Evolutionary conservation across 345 rosid genomes (phyloP), one percentile per base, ranked within the genome.

Genomic region (Eucalyptus urophylla): DNA sequence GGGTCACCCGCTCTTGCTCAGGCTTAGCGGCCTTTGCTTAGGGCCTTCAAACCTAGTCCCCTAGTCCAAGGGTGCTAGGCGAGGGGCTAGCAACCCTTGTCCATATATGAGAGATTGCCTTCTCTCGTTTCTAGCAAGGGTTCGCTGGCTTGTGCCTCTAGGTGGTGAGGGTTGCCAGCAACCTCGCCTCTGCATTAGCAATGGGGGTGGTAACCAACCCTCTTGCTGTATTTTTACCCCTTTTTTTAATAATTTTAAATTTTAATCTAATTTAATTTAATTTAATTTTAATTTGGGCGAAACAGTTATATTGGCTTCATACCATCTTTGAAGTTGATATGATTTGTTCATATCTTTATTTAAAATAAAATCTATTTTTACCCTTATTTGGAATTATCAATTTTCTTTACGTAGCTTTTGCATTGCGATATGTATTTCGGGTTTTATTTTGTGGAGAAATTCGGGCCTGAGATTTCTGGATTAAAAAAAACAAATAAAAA

Each of bases 131-230:
- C 24, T 7, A 53, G 24, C 0, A 53, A 53, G 56, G 56, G 56
- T 4, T 1, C 0, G 5, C 1, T 53, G 1, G 24, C 24, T 7
- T 53, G 0, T 53, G 56, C 1, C 56, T 7, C 0, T 53, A 0
- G 22, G 56, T 1, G 4, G 4, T 1, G 4, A 51, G 54, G 4
- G 54, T 51, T 3, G 3, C 21, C 0, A 0, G 8, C 0, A 1
- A 51, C 8, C 21, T 3, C 0, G 8, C 21, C 22, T 17, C 2
- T 4, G 3, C 54, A 51, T 1, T 16, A 3, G 21, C 8, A 0
- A 51, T 51, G 22, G 54, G 54, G 56, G 22, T 51, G 54, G 2
- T 51, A 51, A 3, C 22, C 54, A 51, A 3, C 8, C 22, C 8
- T 51, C 22, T 3, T 17, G 3, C 0, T 51, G 0, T 51, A 51